phyloP scores from a whole-genome alignment of 1,139 yeast genomes.

The Insectozyma bohioensis region DNA sequence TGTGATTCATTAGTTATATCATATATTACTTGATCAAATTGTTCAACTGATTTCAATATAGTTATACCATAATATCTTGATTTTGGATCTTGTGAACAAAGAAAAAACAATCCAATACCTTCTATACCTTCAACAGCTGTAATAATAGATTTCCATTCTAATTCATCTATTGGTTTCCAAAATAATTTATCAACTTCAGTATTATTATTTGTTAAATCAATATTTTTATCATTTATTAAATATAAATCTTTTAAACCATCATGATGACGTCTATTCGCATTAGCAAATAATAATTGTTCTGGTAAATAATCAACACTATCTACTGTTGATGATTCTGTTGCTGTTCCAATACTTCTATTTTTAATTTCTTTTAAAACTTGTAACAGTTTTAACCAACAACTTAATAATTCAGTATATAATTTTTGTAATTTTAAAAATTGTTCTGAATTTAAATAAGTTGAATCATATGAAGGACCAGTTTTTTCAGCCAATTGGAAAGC shows the following conservation, averaged over 20 bases:
- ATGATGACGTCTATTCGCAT: conserved; percentile 1
- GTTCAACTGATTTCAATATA: conserved; percentile 72
- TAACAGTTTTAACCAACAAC: conserved; percentile 76
- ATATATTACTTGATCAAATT: conserved; percentile 79
- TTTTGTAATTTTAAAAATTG: conserved; percentile 63
- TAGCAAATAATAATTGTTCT: neutral
- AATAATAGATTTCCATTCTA: conserved; percentile 76
- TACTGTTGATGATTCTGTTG: conserved; percentile 1
- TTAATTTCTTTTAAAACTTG: conserved; percentile 23
- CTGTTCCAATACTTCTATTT: conserved; percentile 21
- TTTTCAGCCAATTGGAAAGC: conserved; percentile 81
- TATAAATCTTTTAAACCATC: conserved; percentile 38
- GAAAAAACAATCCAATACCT: conserved; percentile 89
- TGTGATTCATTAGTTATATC: conserved; percentile 37
- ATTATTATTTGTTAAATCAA: conserved; percentile 28
- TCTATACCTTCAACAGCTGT: conserved; percentile 91
- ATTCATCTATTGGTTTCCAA: conserved; percentile 54
- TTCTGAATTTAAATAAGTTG: conserved; percentile 53
- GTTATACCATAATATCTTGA: conserved; percentile 74
- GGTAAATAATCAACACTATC: too few relatives aligned
- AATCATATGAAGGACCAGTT: conserved; percentile 43
- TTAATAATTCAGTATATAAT: conserved; percentile 74
- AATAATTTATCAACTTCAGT: too few relatives aligned
- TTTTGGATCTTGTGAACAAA: conserved; percentile 82
- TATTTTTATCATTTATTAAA: conserved; percentile 42